Conservation (phyloP, 768 basidiomycete species). For the Hydnomerulius pinastri region DNA sequence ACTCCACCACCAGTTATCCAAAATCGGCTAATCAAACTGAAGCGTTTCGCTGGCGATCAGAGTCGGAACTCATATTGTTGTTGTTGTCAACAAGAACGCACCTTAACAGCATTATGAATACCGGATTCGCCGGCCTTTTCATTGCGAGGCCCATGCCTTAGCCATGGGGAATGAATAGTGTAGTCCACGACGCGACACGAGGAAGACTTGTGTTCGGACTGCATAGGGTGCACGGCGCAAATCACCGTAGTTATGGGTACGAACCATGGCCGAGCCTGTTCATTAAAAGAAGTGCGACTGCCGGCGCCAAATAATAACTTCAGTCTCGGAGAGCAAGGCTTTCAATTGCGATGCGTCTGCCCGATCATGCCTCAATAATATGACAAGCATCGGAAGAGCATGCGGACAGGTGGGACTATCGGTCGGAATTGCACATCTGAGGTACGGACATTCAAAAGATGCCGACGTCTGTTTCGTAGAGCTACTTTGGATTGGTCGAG, state of each 20-base stretch:
- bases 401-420: conserved; percentile 5
- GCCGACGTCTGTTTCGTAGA: neutral
- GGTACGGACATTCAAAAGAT: neutral
- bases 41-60: conserved; percentile 21
- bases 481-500: neutral
- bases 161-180: conserved; percentile 2
- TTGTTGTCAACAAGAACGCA: conserved; percentile 24
- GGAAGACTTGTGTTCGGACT: neutral
- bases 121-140: conserved; percentile 2
- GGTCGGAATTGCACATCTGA: neutral
- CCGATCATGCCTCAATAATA: neutral
- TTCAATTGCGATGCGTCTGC: conserved; percentile 5
- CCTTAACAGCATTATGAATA: conserved; percentile 10
- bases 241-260: conserved; percentile 21
- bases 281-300: conserved; percentile 3
- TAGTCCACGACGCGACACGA: conserved; percentile 16
- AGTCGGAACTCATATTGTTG: conserved; percentile 26
- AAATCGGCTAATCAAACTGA: neutral
- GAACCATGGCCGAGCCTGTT: conserved; percentile 22
- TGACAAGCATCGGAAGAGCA: conserved; percentile 11
- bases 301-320: conserved; percentile 11
- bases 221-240: conserved; percentile 16
- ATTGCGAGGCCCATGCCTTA: conserved; percentile 6
- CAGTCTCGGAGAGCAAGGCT: neutral
- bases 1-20: neutral